Base-by-base conservation (phyloP, 2,329 filamentous ascomycete genomes). In the Exophiala xenobiotica region DNA sequence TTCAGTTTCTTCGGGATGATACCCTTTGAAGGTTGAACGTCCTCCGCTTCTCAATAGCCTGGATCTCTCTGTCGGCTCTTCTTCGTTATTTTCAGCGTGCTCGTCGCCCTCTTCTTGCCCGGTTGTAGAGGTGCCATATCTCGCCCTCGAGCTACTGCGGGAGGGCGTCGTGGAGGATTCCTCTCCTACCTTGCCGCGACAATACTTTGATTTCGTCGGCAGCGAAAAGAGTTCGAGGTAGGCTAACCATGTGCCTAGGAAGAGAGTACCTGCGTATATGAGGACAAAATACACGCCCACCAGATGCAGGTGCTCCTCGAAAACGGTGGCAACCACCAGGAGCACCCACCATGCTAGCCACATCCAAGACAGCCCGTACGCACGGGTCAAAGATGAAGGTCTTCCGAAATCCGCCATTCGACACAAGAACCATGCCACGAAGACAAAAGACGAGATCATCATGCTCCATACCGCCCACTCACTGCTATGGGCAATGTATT, bases 401-500 rank as follows among this genome's bases (percentile, higher is more conserved):
- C 92, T 81, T 41, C 87, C 81, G 55, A 85, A 87, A 63, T 90
- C 86, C 12, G 89, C 87, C 2, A 88, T 85, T 14, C 86, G 81
- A 62, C 90, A 83, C 27, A 95, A 77, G 57, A 90, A 85, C 92
- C 92, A 97, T 39, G 90, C 85, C 16, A 85, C 68, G 53, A 87
- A 84, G 64, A 93, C 83, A 76, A 90, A 96, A 1, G 89, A 77
- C 0, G 87, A 87, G 0, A 92, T 65, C 73, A 90, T 87, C 85
- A 95, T 95, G 22, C 83, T 82, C 89, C 90, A 95, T 64, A 96
- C 86, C 4, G 88, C 78, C 67, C 93, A 97, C 41, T 85, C 79
- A 62, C 87, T 95, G 70, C 89, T 91, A 72, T 96, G 93, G n/a
- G 93, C 76, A 62, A 97, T 90, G 62, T 89, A 80, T 1, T 92